Base-by-base conservation (phyloP, 768 basidiomycete genomes). In the Gloeopeniophorella convolvens region DNA sequence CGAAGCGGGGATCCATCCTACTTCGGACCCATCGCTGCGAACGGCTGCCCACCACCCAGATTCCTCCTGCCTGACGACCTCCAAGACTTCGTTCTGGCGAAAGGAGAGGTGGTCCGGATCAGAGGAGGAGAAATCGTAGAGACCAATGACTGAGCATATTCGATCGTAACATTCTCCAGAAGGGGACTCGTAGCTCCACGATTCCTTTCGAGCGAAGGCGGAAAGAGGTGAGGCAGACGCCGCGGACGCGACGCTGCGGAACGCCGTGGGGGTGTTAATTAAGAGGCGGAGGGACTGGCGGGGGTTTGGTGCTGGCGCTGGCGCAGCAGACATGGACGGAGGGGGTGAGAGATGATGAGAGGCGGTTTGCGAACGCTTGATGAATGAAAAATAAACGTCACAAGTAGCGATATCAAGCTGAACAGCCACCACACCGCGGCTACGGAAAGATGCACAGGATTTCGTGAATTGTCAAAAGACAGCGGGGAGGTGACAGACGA, bases 11-110 rank as follows among this genome's bases (percentile, higher is more conserved):
- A 89, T 80, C 88, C 88, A 89, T 39, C 87, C 85, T 27, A 85
- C 72, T 28, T 66, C 62, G 42, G 73, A 68, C 11, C 74, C 75
- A 31, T 71, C 71, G 10, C 66, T 66, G 20, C 78, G 71, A 66
- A 84, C 75, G 16, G 86, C 88, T 16, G 83, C 86, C 85, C 86
- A 89, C 87, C 86, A 89, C 9, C 88, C 87, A 2, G 80, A 77
- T 11, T 75, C 72, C 63, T 88, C 84, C 63, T 77, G 72, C 64
- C 79, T 80, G 37, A 89, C 70, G 44, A 89, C 69, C 20, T 78
- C 75, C 24, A 90, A 66, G 18, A 88, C 75, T 55, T 89, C 86
- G 54, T 79, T 77, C 66, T 77, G 76, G 33, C 65, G 66, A 64
- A 89, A 87, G 3, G 76, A 67, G 15, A 89, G 71, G 48, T 82